Evolutionary conservation across 805 yeast species (phyloP).

Genomic region (Ogataea nitratoaversa): DNA sequence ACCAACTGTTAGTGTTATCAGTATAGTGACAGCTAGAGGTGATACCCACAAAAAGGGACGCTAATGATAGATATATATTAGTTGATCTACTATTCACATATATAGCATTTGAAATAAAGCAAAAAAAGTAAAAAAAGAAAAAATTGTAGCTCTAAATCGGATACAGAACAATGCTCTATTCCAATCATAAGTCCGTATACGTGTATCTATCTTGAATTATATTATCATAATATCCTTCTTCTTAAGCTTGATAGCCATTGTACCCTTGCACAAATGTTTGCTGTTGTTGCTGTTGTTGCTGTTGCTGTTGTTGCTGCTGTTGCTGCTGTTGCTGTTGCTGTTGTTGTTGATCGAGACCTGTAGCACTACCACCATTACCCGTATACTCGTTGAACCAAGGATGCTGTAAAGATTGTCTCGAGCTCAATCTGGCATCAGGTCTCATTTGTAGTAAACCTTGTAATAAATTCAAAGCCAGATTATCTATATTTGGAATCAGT

Average conservation of each 20-base stretch:
- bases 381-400: constrained; percentile 81
- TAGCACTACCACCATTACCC: constrained; percentile 13
- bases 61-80: too few species aligned
- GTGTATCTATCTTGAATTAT: too few species aligned
- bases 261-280: too few species aligned
- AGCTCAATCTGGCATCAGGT: constrained; percentile 57
- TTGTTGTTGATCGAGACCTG: constrained; percentile 7
- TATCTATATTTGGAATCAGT: constrained; percentile 65
- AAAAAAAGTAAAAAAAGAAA: too few species aligned
- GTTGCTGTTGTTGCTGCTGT: constrained; percentile 8
- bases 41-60: neutral
- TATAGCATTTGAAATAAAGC: too few species aligned
- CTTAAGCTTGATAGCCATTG: too few species aligned
- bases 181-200: too few species aligned
- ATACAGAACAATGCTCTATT: too few species aligned
- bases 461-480: constrained; percentile 63
- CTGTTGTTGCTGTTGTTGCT: constrained; percentile 8
- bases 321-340: constrained; percentile 8
- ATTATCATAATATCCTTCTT: too few species aligned
- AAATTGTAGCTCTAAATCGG: too few species aligned
- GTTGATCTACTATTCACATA: too few species aligned
- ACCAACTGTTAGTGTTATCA: constrained; percentile 12
- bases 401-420: constrained; percentile 59
- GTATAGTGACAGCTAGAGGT: constrained; percentile 1
- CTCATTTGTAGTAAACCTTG: constrained; percentile 56